Base-by-base conservation (phyloP, 2,329 filamentous ascomycete genomes). In the Claviceps sp. region DNA sequence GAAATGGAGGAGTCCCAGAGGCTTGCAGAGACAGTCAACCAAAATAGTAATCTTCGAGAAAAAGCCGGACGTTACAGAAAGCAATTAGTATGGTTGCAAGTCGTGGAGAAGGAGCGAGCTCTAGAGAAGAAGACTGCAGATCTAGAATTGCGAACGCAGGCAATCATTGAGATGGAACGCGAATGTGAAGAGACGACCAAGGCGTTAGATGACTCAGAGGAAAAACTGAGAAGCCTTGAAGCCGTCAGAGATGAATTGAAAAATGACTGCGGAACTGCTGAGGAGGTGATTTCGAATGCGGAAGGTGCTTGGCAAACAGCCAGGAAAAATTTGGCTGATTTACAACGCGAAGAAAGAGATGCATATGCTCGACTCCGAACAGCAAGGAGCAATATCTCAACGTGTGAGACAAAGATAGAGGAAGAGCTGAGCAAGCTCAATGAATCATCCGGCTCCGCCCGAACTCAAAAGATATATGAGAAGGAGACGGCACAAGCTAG, bases 41-140 rank as follows among this genome's bases (percentile, higher is more conserved):
- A 82, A 55, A 83, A 87, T 51, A 73, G 83, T 47, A 74, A 75
- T 14, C 75, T 94, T 59, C 77, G 81, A 39, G 71, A 74, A 19
- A 80, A 80, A 53, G 74, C 81, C 47, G 73, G 73, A 38, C 73
- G 78, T 24, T 72, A 86, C 45, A 70, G 74, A 44, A 74, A 77
- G 17, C 85, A 94, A 68, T 73, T 88, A 56, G 83, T 85, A n/a
- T 98, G 93, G 93, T 79, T 82, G 24, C 87, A 94, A 62, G 89
- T 97, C 1, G 78, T 82, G 48, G 82, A 88, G 52, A 77, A 87
- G 64, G 91, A 97, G 66, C 69, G 66, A 39, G 61, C 68, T 3
- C 62, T 83, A 0, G 63, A 67, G 37, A 60, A 64, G 11, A 63
- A 62, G 24, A 68, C 62, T 22, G 55, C 56, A 8, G 62, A 65